A percentile compares a stretch with the other conserved stretches of the same genome.
phyloP scores from a whole-genome alignment of 2,329 filamentous ascomycete species.

The Hypoxylon sp. region DNA sequence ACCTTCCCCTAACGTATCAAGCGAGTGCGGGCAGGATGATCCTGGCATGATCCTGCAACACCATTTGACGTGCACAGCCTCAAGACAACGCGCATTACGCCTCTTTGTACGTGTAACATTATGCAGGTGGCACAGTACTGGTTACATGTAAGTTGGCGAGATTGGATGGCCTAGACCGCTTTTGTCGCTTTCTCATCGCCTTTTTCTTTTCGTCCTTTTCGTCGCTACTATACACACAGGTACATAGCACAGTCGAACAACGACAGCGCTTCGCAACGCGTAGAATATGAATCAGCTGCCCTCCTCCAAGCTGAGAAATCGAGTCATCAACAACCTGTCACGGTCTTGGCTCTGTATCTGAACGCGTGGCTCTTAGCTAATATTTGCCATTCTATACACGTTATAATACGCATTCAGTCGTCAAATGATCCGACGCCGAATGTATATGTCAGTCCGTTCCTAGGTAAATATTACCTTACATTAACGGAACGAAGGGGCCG shows the following conservation, averaged over 20 bases:
- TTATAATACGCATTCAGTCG: slow-evolving; percentile 25
- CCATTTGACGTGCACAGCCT: slow-evolving; percentile 44
- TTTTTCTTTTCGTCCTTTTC: no score
- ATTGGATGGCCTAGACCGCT: slow-evolving; percentile 25
- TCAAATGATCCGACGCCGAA: slow-evolving; percentile 22
- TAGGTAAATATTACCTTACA: not conserved
- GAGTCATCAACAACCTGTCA: slow-evolving; percentile 24
- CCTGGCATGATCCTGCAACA: slow-evolving; percentile 2
- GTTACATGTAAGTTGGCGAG: slow-evolving; percentile 5
- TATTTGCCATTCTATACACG: slow-evolving; percentile 11
- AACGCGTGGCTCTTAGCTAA: slow-evolving; percentile 40
- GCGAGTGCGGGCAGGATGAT: slow-evolving; percentile 25
- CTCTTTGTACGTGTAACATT: slow-evolving; percentile 27
- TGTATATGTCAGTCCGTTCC: no score
- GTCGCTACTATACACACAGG: no score
- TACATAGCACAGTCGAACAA: slow-evolving; percentile 6
- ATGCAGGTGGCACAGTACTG: slow-evolving; percentile 15
- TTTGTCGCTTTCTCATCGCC: slow-evolving; percentile 12
- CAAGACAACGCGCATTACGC: slow-evolving; percentile 42
- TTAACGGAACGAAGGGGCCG: not conserved
- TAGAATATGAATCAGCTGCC: slow-evolving; percentile 25
- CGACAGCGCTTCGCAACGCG: not conserved
- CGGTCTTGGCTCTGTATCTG: slow-evolving; percentile 30
- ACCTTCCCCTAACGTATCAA: slow-evolving; percentile 1
- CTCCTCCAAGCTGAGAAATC: slow-evolving; percentile 13